A percentile compares a stretch with the other conserved stretches of the same genome.
These are phyloP conservation scores for Pulicaria dysenterica DNA, from an alignment of 129 eudicot species.

Conservation along the genomic window DNA sequence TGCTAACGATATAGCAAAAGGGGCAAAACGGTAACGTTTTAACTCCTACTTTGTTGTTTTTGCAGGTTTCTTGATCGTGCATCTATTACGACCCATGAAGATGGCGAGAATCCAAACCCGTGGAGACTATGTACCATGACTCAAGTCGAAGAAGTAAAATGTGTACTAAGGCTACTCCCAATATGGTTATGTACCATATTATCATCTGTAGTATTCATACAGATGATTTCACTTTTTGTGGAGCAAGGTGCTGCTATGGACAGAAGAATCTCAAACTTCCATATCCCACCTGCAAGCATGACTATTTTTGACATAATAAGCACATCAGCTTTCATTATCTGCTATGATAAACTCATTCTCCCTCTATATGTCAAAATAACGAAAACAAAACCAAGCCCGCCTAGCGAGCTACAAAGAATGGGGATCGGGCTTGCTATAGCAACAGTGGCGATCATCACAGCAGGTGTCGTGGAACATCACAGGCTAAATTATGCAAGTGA, in stretches of 20 bases:
- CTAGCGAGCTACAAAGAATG: conserved; percentile 60
- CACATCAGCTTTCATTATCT: conserved; percentile 61
- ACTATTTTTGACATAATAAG: conserved; percentile 66
- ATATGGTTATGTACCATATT: conserved; percentile 82
- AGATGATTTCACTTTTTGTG: conserved; percentile 70
- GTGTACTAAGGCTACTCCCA: conserved; percentile 60
- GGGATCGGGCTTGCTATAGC: conserved; percentile 69
- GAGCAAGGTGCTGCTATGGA: conserved; percentile 86
- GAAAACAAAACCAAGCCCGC: conserved; percentile 48
- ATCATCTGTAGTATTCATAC: conserved; percentile 63
- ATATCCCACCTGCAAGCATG: conserved; percentile 81
- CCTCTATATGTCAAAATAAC: conserved; percentile 53
- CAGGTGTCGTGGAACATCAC: conserved; percentile 62
- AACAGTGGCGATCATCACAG: conserved; percentile 48
- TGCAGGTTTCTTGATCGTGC: conserved; percentile 65
- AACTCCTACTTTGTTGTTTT: not conserved
- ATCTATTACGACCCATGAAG: conserved; percentile 47
- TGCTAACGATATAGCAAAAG: not conserved
- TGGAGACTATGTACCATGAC: conserved; percentile 74
- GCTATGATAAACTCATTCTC: conserved; percentile 56
- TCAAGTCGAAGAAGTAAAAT: conserved; percentile 82
- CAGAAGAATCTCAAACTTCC: conserved; percentile 47
- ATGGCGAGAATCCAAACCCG: conserved; percentile 37
- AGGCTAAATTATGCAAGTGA: conserved; percentile 43
- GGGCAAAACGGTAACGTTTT: conserved; percentile 3